Evolutionary conservation across 495 filamentous ascomycete genomes (phyloP).

Genomic region (Bombardia bombarda): DNA sequence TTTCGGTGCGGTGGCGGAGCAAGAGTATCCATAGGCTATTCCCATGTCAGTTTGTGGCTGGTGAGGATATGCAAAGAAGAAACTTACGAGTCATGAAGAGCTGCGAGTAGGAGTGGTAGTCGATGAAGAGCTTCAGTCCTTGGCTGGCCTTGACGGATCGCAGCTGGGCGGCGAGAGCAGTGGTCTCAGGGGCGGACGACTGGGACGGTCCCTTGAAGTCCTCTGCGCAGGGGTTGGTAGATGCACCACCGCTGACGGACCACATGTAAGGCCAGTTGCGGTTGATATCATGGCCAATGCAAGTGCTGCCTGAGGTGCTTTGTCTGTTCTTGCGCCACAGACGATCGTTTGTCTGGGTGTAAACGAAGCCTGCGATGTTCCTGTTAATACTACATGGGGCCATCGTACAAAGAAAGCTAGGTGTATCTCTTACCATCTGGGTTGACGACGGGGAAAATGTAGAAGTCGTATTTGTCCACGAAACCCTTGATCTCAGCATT

Average conservation of each 20-base stretch:
- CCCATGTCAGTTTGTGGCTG: neutral
- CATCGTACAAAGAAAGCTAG: no score
- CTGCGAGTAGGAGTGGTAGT: constrained; percentile 55
- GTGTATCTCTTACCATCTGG: constrained; percentile 44
- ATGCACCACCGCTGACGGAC: constrained; percentile 39
- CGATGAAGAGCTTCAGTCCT: constrained; percentile 51
- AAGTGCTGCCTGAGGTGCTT: constrained; percentile 30
- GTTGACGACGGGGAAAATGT: constrained; percentile 56
- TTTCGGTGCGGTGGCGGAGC: constrained; percentile 29
- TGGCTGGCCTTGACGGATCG: constrained; percentile 29
- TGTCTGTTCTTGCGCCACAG: constrained; percentile 62
- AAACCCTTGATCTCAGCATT: constrained; percentile 34
- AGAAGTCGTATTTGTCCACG: constrained; percentile 55
- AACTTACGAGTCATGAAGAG: constrained; percentile 23
- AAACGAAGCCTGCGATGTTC: constrained; percentile 38
- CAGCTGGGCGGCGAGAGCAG: constrained; percentile 34
- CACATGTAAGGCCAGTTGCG: constrained; percentile 54
- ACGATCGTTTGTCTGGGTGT: constrained; percentile 49
- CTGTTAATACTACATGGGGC: no score
- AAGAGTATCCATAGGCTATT: constrained; percentile 29
- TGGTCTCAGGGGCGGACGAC: constrained; percentile 44
- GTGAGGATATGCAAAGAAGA: neutral
- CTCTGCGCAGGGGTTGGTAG: constrained; percentile 44
- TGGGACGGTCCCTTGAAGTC: constrained; percentile 40
- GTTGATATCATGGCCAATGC: constrained; percentile 54